Percentiles rank a stretch among this genome's conserved stretches.
Evolutionary conservation across 106 monocot genomes (phyloP).

Genomic region (Allium cepa): DNA sequence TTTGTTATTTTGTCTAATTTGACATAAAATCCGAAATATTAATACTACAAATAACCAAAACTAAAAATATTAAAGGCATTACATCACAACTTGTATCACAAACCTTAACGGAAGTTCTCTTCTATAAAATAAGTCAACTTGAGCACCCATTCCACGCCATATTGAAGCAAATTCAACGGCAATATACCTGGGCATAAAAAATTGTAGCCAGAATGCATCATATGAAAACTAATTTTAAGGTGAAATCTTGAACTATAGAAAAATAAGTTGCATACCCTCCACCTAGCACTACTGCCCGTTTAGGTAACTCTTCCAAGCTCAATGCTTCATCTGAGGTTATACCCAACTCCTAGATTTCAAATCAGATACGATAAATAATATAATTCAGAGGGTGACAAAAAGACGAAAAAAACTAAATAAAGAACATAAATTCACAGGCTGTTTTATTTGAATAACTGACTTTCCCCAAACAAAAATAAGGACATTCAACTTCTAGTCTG

Average conservation of each 20-base stretch:
- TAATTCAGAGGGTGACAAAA: too few relatives aligned
- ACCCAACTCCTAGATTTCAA: conserved; percentile 67
- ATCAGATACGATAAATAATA: background rate
- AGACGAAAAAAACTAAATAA: too few relatives aligned
- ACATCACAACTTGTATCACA: background rate
- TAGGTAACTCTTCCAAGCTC: conserved; percentile 94
- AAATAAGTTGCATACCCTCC: conserved; percentile 64
- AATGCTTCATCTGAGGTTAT: conserved; percentile 99
- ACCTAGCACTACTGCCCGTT: conserved; percentile 84
- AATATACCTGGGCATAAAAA: conserved; percentile 55
- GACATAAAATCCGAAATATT: too few relatives aligned
- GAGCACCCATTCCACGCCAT: conserved; percentile 89
- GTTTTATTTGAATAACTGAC: too few relatives aligned
- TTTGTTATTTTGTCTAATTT: too few relatives aligned
- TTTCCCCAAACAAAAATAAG: too few relatives aligned
- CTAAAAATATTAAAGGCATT: background rate
- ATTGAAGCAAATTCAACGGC: conserved; percentile 99
- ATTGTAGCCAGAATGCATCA: background rate
- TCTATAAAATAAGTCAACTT: conserved; percentile 89
- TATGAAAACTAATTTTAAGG: background rate
- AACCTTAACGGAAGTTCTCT: conserved; percentile 94
- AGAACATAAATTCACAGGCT: too few relatives aligned
- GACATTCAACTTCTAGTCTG: too few relatives aligned
- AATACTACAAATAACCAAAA: too few relatives aligned
- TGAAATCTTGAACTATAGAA: background rate